Base-by-base conservation (phyloP, 164 flowering plant species). In the Berberis vulgaris region DNA sequence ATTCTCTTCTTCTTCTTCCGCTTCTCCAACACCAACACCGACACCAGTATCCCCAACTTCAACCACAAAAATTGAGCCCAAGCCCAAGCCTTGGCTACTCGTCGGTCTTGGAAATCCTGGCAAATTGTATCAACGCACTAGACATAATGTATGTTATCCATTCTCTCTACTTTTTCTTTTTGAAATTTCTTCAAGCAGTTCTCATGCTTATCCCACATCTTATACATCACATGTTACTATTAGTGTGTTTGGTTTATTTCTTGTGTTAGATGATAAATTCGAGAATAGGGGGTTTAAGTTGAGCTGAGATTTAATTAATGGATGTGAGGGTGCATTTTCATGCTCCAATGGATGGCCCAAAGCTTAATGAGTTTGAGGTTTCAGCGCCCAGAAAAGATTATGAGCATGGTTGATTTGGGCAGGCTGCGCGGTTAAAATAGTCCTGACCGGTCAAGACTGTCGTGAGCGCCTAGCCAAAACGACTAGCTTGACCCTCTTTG, bases 31-130 rank as follows among this genome's bases (percentile, higher is more conserved):
- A 42, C 3, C 45, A 1, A 8, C 43, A 9, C 1, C 60, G 2
- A 7, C 58, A 39, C 41, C 41, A 3, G 7, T 38, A 13, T 6
- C 58, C 41, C 2, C 58, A 52, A 52, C 55, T 3, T 1, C 8
- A 11, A 52, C 40, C 6, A 55, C 41, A n/a, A 8, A 38, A 40
- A 43, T 43, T 7, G 68, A 77, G 69, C 47, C 73, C 12, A 69
- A 70, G 66, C 80, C 72, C 59, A 72, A 70, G 65, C 82, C 97
- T 0, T 91, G 97, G 97, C 78, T 91, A 41, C 71, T 91, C 54
- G 94, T 87, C 43, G 97, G 97, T 7, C 86, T 88, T 12, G 97
- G 97, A 1, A 91, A 91, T 62, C 97, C 97, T 44, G 97, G 97
- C 42, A 88, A 87, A 78, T 79, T 62, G 69, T 91, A 72, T 75